Conservation (phyloP, 164 flowering plant species). For the grape (Vitis vinifera) region DNA sequence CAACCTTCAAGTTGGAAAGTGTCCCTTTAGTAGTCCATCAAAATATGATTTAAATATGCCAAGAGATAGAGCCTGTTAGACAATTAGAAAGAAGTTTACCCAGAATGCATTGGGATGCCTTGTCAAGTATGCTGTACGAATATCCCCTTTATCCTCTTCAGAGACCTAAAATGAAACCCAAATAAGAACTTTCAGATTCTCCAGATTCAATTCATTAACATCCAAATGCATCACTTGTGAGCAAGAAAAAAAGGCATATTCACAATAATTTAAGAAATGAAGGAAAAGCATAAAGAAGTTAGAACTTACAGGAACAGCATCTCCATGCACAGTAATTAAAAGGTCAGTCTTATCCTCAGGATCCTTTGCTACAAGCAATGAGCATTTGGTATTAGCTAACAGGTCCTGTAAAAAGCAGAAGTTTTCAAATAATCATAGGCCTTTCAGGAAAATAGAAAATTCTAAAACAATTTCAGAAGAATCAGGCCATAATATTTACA, state of each 20-base stretch:
- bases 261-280: neutral
- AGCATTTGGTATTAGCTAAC: constrained; percentile 72
- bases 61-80: neutral
- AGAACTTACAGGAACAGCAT: constrained; percentile 68
- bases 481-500: no score
- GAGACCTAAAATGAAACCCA: constrained; percentile 45
- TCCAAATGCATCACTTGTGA: no score
- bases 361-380: constrained; percentile 85
- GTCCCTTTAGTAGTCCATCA: constrained; percentile 3
- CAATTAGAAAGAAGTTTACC: constrained; percentile 42
- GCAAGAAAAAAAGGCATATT: neutral
- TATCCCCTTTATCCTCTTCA: constrained; percentile 52
- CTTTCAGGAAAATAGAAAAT: no score
- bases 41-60: neutral
- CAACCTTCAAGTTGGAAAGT: constrained; percentile 59
- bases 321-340: constrained; percentile 74
- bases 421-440: constrained; percentile 2
- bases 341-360: constrained; percentile 86
- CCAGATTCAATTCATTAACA: neutral
- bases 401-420: constrained; percentile 56
- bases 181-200: neutral
- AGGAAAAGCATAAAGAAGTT: neutral
- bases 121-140: constrained; percentile 65
- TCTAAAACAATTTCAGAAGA: no score
- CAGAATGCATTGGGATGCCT: constrained; percentile 88